Conservation (phyloP, 2,329 filamentous ascomycete species). For the Pseudocercospora vitis region DNA sequence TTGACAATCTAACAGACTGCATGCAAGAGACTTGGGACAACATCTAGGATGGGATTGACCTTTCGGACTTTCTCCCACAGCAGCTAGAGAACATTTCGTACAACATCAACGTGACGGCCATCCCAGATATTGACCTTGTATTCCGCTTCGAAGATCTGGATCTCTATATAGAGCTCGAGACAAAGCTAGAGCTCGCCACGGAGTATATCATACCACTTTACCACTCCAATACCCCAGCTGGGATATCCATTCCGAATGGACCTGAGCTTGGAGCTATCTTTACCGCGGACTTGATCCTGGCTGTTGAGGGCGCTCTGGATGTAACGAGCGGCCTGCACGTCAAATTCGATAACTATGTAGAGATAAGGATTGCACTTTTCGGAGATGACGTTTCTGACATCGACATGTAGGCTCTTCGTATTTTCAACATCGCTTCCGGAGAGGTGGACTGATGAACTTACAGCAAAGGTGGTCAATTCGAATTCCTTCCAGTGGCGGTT, state of each 20-base stretch:
- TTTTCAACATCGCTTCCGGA: neutral
- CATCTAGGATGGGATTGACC: neutral
- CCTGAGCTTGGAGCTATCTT: conserved; percentile 52
- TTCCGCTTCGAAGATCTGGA: conserved; percentile 12
- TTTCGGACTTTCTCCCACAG: neutral
- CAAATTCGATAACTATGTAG: conserved; percentile 53
- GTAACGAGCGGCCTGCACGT: conserved; percentile 59
- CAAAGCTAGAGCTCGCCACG: conserved; percentile 17
- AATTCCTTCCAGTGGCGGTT: conserved; percentile 58
- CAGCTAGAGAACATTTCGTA: neutral
- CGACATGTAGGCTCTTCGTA: conserved; percentile 48
- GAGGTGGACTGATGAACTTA: neutral
- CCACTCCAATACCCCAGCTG: conserved; percentile 37
- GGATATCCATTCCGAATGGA: conserved; percentile 43
- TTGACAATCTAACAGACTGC: no score
- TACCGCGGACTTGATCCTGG: conserved; percentile 55
- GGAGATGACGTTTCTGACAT: conserved; percentile 50
- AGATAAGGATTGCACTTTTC: conserved; percentile 54
- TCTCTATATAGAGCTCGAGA: conserved; percentile 8
- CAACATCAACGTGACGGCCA: neutral
- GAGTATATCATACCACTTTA: conserved; percentile 54
- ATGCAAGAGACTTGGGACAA: no score
- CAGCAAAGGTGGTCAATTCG: conserved; percentile 56
- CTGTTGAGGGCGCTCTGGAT: conserved; percentile 48
- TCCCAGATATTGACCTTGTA: neutral